Conservation (phyloP, 2,329 filamentous ascomycete genomes). For the Aspergillus hiratsukae region DNA sequence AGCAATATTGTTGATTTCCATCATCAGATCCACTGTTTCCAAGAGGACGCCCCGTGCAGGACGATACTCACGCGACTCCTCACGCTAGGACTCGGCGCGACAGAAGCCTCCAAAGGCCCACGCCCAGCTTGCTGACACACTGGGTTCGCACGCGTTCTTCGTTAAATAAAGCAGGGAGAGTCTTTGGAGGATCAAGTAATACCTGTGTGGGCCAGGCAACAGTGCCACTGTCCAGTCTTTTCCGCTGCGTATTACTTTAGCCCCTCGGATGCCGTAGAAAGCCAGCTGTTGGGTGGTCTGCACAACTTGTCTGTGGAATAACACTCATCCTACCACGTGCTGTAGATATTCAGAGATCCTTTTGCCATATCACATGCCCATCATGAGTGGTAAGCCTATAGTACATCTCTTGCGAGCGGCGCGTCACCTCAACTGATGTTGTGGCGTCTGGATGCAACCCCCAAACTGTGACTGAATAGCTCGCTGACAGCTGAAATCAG, state of each 20-base stretch:
- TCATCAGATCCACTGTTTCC: not conserved
- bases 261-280: slow-evolving; percentile 39
- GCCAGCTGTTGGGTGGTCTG: slow-evolving; percentile 25
- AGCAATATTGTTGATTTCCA: not conserved
- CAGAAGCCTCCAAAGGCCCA: slow-evolving; percentile 19
- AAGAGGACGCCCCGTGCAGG: not conserved
- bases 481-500: slow-evolving; percentile 42
- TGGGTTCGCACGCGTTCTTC: slow-evolving; percentile 11
- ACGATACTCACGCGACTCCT: not conserved
- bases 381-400: slow-evolving; percentile 59
- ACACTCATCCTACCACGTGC: slow-evolving; percentile 22
- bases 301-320: slow-evolving; percentile 16
- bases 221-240: slow-evolving; percentile 27
- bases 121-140: slow-evolving; percentile 13
- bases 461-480: slow-evolving; percentile 6
- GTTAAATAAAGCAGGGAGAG: slow-evolving; percentile 18
- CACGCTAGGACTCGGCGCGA: slow-evolving; percentile 17
- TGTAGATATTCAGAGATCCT: slow-evolving; percentile 34
- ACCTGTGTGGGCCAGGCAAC: slow-evolving; percentile 26
- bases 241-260: slow-evolving; percentile 39
- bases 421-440: not conserved
- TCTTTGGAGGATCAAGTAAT: slow-evolving; percentile 30
- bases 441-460: slow-evolving; percentile 6
- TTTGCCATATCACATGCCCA: slow-evolving; percentile 25
- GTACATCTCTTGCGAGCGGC: slow-evolving; percentile 23